Evolutionary conservation across 371 early-diverging fungal species (phyloP).

Genomic region (Rhizopus delemar): DNA sequence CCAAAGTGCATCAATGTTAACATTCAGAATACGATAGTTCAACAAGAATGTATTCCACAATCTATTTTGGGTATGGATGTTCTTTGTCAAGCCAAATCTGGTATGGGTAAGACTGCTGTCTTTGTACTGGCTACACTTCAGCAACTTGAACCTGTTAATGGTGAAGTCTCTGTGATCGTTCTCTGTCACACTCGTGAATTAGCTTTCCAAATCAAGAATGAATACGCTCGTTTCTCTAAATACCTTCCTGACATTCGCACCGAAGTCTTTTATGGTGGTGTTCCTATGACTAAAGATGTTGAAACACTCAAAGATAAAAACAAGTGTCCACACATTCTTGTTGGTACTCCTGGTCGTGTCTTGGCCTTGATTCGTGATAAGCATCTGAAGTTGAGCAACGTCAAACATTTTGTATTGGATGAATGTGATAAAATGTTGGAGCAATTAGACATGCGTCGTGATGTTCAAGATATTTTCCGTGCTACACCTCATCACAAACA

Average conservation of each 20-base stretch:
- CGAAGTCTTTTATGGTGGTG: slow-evolving; percentile 93
- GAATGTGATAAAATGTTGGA: slow-evolving; percentile 99
- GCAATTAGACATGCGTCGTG: slow-evolving; percentile 90
- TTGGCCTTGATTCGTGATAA: slow-evolving; percentile 86
- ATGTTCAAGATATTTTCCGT: slow-evolving; percentile 96
- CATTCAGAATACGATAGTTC: slow-evolving; percentile 62
- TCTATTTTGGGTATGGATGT: slow-evolving; percentile 96
- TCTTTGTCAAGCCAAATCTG: slow-evolving; percentile 98
- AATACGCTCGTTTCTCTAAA: slow-evolving; percentile 93
- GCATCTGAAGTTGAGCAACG: slow-evolving; percentile 71
- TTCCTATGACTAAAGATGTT: slow-evolving; percentile 74
- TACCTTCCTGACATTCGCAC: slow-evolving; percentile 93
- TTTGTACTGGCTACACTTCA: slow-evolving; percentile 97
- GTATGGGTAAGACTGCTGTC: slow-evolving; percentile 99
- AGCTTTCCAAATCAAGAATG: slow-evolving; percentile 97
- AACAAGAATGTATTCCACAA: slow-evolving; percentile 98
- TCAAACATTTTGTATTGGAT: slow-evolving; percentile 98
- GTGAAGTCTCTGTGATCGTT: slow-evolving; percentile 85
- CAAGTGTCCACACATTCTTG: slow-evolving; percentile 90
- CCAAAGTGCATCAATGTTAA: neutral
- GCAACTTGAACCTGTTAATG: slow-evolving; percentile 85
- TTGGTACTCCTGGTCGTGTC: slow-evolving; percentile 99
- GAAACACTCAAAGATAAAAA: slow-evolving; percentile 81
- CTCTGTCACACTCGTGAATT: slow-evolving; percentile 98
- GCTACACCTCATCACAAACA: slow-evolving; percentile 96